These are phyloP conservation scores for Gossypium davidsonii DNA, from an alignment of 441 rosid species.

Conservation along the genomic window DNA sequence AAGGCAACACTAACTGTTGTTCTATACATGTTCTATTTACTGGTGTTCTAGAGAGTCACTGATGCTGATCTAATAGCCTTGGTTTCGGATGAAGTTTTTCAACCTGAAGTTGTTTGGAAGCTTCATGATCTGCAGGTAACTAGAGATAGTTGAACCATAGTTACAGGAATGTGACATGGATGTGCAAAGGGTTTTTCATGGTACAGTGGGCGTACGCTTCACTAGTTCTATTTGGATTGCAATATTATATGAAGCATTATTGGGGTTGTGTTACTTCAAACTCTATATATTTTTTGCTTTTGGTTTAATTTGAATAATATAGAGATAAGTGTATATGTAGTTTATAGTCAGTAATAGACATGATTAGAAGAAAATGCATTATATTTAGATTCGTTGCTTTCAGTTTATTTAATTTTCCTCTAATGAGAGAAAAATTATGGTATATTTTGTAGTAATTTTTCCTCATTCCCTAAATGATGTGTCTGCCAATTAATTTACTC, in stretches of 20 bases:
- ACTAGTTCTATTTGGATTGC: neutral
- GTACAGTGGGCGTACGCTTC: neutral
- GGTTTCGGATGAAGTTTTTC: conserved; percentile 94
- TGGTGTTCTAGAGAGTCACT: conserved; percentile 58
- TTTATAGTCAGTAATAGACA: neutral
- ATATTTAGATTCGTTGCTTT: neutral
- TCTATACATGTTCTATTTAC: conserved; percentile 21
- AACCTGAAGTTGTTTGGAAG: conserved; percentile 83
- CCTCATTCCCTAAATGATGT: neutral
- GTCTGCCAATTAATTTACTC: neutral
- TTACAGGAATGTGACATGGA: neutral
- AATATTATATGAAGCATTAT: neutral
- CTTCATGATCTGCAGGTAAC: conserved; percentile 75
- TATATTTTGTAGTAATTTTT: neutral
- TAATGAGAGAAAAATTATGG: neutral
- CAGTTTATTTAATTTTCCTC: neutral
- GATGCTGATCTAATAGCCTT: conserved; percentile 84
- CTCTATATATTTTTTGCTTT: neutral
- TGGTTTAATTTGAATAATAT: neutral
- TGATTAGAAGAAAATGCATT: neutral
- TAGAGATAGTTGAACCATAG: neutral
- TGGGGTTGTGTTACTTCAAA: neutral
- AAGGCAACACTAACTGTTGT: neutral
- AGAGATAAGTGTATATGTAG: neutral
- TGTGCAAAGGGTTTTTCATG: neutral